A percentile compares a stretch with the other conserved stretches of the same genome.
These are phyloP conservation scores for Purpureocillium takamizusanense DNA, from an alignment of 2,329 filamentous ascomycete genomes.

Conservation along the genomic window DNA sequence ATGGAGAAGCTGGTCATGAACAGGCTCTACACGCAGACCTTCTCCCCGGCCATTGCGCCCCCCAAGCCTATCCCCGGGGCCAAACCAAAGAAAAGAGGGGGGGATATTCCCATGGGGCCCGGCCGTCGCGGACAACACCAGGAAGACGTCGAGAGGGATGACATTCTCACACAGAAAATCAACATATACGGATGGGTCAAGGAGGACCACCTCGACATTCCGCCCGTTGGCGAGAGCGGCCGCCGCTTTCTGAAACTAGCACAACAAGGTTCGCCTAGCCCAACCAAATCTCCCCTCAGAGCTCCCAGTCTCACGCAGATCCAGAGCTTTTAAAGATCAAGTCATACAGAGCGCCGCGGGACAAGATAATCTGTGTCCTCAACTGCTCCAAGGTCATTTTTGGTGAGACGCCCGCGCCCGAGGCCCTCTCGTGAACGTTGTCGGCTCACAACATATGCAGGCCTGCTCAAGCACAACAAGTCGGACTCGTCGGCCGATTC, in stretches of 20 bases:
- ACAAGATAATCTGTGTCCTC: slow-evolving; percentile 96
- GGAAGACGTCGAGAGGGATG: slow-evolving; percentile 93
- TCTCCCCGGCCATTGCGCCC: slow-evolving; percentile 84
- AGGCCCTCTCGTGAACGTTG: too few relatives aligned
- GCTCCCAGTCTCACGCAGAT: slow-evolving; percentile 2
- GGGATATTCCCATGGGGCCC: slow-evolving; percentile 61
- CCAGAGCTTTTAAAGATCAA: slow-evolving; percentile 90
- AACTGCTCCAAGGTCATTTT: slow-evolving; percentile 99
- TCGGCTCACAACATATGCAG: slow-evolving; percentile 27
- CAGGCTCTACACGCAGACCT: slow-evolving; percentile 86
- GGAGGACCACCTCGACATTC: slow-evolving; percentile 90
- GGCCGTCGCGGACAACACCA: slow-evolving; percentile 93
- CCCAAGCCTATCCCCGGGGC: slow-evolving; percentile 64
- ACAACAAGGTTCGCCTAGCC: slow-evolving; percentile 56
- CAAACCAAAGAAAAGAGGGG: slow-evolving; percentile 59
- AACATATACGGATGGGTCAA: slow-evolving; percentile 92
- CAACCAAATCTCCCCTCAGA: too few relatives aligned
- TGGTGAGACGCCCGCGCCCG: slow-evolving; percentile 45
- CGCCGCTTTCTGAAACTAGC: slow-evolving; percentile 81
- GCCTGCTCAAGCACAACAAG: slow-evolving; percentile 83
- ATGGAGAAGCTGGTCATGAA: slow-evolving; percentile 99
- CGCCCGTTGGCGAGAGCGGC: slow-evolving; percentile 74
- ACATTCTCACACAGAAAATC: slow-evolving; percentile 93
- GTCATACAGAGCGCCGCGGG: slow-evolving; percentile 88
- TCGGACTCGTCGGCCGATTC: slow-evolving; percentile 93